A percentile compares a stretch with the other conserved stretches of the same genome.
Evolutionary conservation across 2,329 filamentous ascomycete species (phyloP).

Genomic region (Aspergillus sp.): DNA sequence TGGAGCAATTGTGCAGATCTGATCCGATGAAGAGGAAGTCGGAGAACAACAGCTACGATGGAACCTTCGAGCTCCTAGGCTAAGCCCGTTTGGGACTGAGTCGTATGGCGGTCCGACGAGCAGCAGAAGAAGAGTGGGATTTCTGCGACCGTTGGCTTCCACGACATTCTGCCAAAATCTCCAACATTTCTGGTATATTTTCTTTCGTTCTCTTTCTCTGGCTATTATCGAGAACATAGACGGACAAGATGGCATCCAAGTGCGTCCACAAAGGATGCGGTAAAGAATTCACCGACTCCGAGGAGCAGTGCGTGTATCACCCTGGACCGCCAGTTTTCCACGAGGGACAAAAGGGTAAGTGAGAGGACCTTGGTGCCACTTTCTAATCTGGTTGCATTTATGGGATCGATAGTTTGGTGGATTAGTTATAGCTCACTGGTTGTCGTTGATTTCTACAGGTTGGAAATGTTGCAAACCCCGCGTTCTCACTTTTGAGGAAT

Average conservation of each 20-base stretch:
- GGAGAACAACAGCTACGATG: slow-evolving; percentile 13
- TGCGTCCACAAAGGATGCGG: slow-evolving; percentile 96
- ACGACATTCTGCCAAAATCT: not conserved
- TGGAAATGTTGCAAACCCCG: slow-evolving; percentile 99
- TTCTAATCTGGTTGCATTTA: not conserved
- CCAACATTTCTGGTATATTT: not conserved
- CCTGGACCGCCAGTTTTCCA: slow-evolving; percentile 92
- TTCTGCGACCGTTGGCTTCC: not conserved
- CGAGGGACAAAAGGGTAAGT: slow-evolving; percentile 92
- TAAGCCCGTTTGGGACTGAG: slow-evolving; percentile 27
- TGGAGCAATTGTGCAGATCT: too few species aligned
- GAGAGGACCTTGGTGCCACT: slow-evolving; percentile 20
- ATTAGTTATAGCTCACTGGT: too few species aligned
- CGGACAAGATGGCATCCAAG: slow-evolving; percentile 49
- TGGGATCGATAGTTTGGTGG: too few species aligned
- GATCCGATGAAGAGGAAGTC: too few species aligned
- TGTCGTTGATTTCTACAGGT: slow-evolving; percentile 48
- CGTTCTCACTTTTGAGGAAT: slow-evolving; percentile 96
- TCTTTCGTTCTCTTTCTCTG: not conserved
- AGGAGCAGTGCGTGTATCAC: slow-evolving; percentile 86
- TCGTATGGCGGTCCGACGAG: slow-evolving; percentile 5
- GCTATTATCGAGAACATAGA: slow-evolving; percentile 1
- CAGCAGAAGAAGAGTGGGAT: not conserved
- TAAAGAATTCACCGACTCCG: slow-evolving; percentile 75
- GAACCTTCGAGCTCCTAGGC: slow-evolving; percentile 37